Conservation (phyloP, 768 basidiomycete genomes). For the Gymnopilus junonius region DNA sequence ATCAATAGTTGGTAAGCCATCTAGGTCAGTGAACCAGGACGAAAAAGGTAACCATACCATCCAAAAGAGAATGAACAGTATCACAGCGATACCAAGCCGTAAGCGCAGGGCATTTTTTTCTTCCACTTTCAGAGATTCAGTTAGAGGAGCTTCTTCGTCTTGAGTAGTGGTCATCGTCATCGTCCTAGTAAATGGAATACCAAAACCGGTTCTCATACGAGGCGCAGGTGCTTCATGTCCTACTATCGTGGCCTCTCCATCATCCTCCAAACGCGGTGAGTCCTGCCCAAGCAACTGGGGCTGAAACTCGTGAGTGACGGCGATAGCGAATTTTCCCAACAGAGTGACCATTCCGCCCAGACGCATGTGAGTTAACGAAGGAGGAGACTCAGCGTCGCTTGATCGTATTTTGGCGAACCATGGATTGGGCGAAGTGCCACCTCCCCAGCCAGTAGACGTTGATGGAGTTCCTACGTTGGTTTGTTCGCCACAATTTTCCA, state of each 20-base stretch:
- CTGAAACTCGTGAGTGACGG: constrained; percentile 23
- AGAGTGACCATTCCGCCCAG: constrained; percentile 61
- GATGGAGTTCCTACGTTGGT: neutral
- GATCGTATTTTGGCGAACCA: constrained; percentile 4
- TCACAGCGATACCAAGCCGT: constrained; percentile 60
- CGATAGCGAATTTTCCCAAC: constrained; percentile 54
- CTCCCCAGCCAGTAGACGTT: neutral
- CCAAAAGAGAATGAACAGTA: constrained; percentile 80
- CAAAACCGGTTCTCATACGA: constrained; percentile 6
- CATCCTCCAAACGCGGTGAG: neutral
- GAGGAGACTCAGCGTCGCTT: neutral
- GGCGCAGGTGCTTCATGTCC: constrained; percentile 3
- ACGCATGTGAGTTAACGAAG: constrained; percentile 57
- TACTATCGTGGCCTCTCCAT: constrained; percentile 2
- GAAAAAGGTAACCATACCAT: constrained; percentile 44
- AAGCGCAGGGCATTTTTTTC: constrained; percentile 60
- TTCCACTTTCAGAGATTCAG: constrained; percentile 36
- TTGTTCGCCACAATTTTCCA: neutral
- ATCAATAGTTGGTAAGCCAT: neutral
- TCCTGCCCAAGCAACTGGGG: neutral
- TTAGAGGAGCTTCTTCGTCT: constrained; percentile 37
- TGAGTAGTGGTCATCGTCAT: constrained; percentile 20
- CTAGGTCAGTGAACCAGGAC: neutral
- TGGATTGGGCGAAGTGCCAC: neutral
- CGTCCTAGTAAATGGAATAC: constrained; percentile 17